phyloP scores from a whole-genome alignment of 169 alveolate species.

The Plasmodium gonderi region DNA sequence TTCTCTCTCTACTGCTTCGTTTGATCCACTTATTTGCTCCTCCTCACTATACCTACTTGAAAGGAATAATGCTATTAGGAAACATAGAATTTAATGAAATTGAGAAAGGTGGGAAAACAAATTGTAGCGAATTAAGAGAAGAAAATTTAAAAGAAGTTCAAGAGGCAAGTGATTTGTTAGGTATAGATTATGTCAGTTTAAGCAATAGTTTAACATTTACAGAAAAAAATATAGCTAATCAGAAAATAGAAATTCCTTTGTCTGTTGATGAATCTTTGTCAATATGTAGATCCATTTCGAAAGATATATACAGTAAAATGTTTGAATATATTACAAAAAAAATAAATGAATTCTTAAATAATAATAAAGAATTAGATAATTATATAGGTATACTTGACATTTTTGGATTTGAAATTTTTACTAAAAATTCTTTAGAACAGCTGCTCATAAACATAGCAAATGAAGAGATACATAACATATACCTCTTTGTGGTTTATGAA shows the following conservation, averaged over 20 bases:
- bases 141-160: constrained; percentile 71
- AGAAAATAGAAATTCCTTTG: constrained; percentile 81
- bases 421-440: constrained; percentile 97
- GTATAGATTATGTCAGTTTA: constrained; percentile 72
- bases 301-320: constrained; percentile 85
- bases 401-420: constrained; percentile 98
- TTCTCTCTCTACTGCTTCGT: neutral
- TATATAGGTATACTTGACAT: constrained; percentile 98
- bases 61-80: constrained; percentile 87
- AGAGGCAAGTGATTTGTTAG: constrained; percentile 74
- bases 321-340: constrained; percentile 84
- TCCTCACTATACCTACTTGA: too few species aligned
- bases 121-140: constrained; percentile 75
- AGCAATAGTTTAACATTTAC: constrained; percentile 75
- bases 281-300: constrained; percentile 82
- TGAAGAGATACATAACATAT: constrained; percentile 87
- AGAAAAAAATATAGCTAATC: constrained; percentile 81
- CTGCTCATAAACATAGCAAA: constrained; percentile 97
- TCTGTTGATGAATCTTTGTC: constrained; percentile 79
- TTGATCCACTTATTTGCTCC: too few species aligned
- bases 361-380: constrained; percentile 77
- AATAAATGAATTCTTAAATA: constrained; percentile 82
- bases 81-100: constrained; percentile 80
- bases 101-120: constrained; percentile 79
- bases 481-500: constrained; percentile 60